phyloP scores from a whole-genome alignment of 2,329 filamentous ascomycete species.

The Fusarium torulosum region DNA sequence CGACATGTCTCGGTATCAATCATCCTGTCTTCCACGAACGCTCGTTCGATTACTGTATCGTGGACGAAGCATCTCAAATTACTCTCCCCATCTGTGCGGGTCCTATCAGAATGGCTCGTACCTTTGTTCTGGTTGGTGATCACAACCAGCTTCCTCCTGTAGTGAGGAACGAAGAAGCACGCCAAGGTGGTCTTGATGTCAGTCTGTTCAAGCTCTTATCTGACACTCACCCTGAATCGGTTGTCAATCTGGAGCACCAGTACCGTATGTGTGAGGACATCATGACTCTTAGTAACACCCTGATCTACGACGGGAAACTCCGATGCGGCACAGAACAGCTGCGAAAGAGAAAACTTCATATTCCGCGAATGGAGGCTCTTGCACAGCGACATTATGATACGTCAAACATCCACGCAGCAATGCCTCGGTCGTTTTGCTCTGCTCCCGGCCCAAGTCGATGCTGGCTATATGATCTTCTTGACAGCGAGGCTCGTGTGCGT shows the following conservation, averaged over 20 bases:
- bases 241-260: constrained; percentile 93
- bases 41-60: constrained; percentile 97
- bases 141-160: constrained; percentile 96
- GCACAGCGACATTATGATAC: constrained; percentile 70
- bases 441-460: constrained; percentile 66
- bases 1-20: constrained; percentile 92
- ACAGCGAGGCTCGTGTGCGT: constrained; percentile 78
- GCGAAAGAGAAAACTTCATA: constrained; percentile 73
- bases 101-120: constrained; percentile 90
- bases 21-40: constrained; percentile 90
- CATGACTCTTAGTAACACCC: constrained; percentile 90
- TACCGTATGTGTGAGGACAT: constrained; percentile 99
- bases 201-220: constrained; percentile 95
- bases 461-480: constrained; percentile 81
- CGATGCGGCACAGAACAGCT: constrained; percentile 88
- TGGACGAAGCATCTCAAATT: constrained; percentile 98
- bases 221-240: constrained; percentile 86
- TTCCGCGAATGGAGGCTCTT: constrained; percentile 75
- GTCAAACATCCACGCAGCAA: constrained; percentile 57
- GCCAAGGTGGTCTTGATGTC: constrained; percentile 87
- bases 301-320: constrained; percentile 92
- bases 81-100: constrained; percentile 94
- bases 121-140: constrained; percentile 95
- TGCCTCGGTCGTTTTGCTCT: constrained; percentile 67
- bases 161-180: constrained; percentile 91